Conservation (phyloP, 2,329 filamentous ascomycete species). For the Colletotrichum brevisporum region DNA sequence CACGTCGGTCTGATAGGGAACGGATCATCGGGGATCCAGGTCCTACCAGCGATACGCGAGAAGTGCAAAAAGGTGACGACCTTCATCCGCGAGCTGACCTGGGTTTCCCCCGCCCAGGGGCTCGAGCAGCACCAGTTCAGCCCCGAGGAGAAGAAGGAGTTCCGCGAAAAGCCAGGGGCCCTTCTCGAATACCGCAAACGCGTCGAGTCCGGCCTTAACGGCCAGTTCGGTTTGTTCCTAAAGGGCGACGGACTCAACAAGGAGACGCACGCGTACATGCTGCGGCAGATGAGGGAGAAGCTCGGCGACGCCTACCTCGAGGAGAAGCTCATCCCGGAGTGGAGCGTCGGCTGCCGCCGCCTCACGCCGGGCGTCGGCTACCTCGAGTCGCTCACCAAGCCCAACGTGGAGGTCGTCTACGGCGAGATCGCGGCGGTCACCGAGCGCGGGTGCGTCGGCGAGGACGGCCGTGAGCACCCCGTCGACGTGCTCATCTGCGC, state of each 20-base stretch:
- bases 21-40: constrained; percentile 61
- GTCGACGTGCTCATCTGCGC: constrained; percentile 46
- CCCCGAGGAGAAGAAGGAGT: constrained; percentile 55
- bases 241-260: constrained; percentile 56
- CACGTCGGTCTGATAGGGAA: constrained; percentile 61
- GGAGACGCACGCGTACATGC: constrained; percentile 57
- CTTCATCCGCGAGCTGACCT: constrained; percentile 65
- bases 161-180: constrained; percentile 54
- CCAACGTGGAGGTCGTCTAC: constrained; percentile 53
- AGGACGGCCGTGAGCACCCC: constrained; percentile 46
- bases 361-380: constrained; percentile 44
- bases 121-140: constrained; percentile 59
- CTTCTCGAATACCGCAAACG: constrained; percentile 58
- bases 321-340: constrained; percentile 42
- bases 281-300: constrained; percentile 54
- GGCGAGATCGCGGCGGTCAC: constrained; percentile 50
- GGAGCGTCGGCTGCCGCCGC: constrained; percentile 44
- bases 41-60: constrained; percentile 62
- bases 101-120: constrained; percentile 61
- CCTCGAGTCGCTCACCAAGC: constrained; percentile 44
- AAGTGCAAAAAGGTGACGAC: constrained; percentile 59
- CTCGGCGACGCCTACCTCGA: constrained; percentile 48
- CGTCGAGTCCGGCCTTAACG: constrained; percentile 61
- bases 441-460: constrained; percentile 46
- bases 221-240: constrained; percentile 62